Base-by-base conservation (phyloP, 495 filamentous ascomycete genomes). In the Tuber magnatum region DNA sequence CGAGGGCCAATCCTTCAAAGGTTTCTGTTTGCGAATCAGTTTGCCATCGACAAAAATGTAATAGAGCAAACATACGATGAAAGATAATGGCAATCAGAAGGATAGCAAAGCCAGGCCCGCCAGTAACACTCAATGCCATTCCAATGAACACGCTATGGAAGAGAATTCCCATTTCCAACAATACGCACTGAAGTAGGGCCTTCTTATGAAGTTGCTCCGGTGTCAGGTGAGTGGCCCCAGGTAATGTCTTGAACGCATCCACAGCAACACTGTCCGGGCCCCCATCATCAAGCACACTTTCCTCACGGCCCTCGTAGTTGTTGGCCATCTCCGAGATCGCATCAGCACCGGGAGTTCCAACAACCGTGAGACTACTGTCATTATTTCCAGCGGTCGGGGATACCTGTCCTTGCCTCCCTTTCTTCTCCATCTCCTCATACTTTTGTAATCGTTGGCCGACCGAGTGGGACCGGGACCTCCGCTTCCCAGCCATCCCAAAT, bases 71-170 rank as follows among this genome's bases (percentile, higher is more conserved):
- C 73, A 43, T 72, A 77, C 76, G 93, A 75, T 96, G 93, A 80
- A 96, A 94, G 71, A 88, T 87, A 71, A 96, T 94, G 35, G 93
- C 93, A 51, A 93, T 86, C 0, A 96, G 86, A 76, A 96, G 91
- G 14, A 94, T 91, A 69, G 91, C 86, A 80, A 96, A 96, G 0
- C 90, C 87, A 9, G 91, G 89, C 0, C 92, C 92, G 0, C 90
- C 91, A 9, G 93, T 90, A 14, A 94, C 92, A n/a, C 90, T 92
- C 44, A 96, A 85, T 5, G 93, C 92, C 91, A 96, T 94, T 68
- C 92, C 92, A 80, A 96, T 96, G 80, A 96, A 96, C 56, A 96
- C 88, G 78, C 90, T 92, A 84, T 96, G 93, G 80, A 94, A 94
- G 4, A 96, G 85, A 78, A 96, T 94, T 28, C 93, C 93, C 10